Conservation (phyloP, 192 early-diverging fungal species). For the Coemansia sp. region DNA sequence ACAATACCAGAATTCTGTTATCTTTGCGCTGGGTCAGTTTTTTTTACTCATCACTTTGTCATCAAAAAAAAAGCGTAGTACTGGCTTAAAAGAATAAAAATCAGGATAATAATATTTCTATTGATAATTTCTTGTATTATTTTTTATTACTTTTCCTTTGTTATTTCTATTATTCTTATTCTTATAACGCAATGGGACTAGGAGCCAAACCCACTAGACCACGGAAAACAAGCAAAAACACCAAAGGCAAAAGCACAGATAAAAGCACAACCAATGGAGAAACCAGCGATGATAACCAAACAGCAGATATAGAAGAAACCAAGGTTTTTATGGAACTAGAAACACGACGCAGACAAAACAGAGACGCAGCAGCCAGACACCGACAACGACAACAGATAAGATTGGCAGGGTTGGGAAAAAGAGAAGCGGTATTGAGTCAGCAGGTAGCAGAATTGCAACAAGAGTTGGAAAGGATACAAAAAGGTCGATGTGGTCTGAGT, state of each 20-base stretch:
- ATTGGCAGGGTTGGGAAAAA: slow-evolving; percentile 16
- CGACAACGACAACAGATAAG: slow-evolving; percentile 37
- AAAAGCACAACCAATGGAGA: neutral
- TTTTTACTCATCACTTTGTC: too few relatives aligned
- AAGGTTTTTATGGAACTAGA: slow-evolving; percentile 7
- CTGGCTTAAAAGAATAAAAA: too few relatives aligned
- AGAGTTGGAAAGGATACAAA: slow-evolving; percentile 20
- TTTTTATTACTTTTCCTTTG: neutral
- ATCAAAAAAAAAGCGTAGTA: too few relatives aligned
- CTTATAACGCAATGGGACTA: neutral
- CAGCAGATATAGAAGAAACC: neutral
- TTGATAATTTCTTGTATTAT: too few relatives aligned
- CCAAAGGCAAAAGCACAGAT: neutral
- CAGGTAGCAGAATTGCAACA: slow-evolving; percentile 31
- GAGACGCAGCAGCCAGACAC: slow-evolving; percentile 48
- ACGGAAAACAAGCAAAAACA: neutral
- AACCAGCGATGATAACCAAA: neutral
- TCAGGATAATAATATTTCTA: too few relatives aligned
- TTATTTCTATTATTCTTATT: neutral
- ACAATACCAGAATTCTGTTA: neutral
- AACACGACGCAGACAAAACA: slow-evolving; percentile 36
- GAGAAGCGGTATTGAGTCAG: slow-evolving; percentile 39
- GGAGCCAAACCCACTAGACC: neutral
- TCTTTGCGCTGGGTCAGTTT: too few relatives aligned
- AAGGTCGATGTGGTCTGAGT: slow-evolving; percentile 14